Evolutionary conservation across 495 filamentous ascomycete genomes (phyloP).

Genomic region (Chlorociboria aeruginascens): DNA sequence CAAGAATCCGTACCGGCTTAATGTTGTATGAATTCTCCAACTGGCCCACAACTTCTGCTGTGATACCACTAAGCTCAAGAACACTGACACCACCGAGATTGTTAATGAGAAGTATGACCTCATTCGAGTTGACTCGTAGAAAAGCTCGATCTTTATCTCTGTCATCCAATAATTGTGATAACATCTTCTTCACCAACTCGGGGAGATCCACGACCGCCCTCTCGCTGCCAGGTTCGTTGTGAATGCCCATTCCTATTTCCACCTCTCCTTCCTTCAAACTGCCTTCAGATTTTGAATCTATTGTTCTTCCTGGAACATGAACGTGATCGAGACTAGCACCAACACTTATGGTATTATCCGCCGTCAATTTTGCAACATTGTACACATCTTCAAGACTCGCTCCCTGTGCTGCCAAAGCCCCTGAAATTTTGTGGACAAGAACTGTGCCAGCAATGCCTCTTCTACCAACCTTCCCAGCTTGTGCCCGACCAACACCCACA

Average conservation of each 20-base stretch:
- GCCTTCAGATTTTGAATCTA: conserved; percentile 30
- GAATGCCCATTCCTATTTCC: conserved; percentile 97
- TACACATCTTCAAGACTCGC: conserved; percentile 52
- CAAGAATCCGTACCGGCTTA: conserved; percentile 54
- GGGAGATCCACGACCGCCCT: conserved; percentile 53
- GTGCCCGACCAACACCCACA: conserved; percentile 74
- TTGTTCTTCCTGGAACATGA: conserved; percentile 72
- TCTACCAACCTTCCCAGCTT: conserved; percentile 82
- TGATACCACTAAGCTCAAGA: conserved; percentile 81
- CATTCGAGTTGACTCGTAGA: conserved; percentile 50
- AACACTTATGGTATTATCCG: conserved; percentile 72
- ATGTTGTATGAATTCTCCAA: conserved; percentile 56
- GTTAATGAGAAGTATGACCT: conserved; percentile 73
- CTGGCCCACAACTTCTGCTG: conserved; percentile 75
- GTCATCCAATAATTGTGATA: conserved; percentile 66
- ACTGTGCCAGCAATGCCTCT: conserved; percentile 88
- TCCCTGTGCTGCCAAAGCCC: conserved; percentile 71
- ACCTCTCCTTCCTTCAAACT: conserved; percentile 57
- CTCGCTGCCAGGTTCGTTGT: conserved; percentile 86
- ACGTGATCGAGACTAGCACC: conserved; percentile 81
- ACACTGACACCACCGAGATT: conserved; percentile 89
- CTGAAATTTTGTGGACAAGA: conserved; percentile 77
- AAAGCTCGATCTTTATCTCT: conserved; percentile 75
- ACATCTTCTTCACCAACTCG: conserved; percentile 65
- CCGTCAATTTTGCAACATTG: conserved; percentile 55